Base-by-base conservation (phyloP, 2,329 filamentous ascomycete genomes). In the Shiraia bambusicola region DNA sequence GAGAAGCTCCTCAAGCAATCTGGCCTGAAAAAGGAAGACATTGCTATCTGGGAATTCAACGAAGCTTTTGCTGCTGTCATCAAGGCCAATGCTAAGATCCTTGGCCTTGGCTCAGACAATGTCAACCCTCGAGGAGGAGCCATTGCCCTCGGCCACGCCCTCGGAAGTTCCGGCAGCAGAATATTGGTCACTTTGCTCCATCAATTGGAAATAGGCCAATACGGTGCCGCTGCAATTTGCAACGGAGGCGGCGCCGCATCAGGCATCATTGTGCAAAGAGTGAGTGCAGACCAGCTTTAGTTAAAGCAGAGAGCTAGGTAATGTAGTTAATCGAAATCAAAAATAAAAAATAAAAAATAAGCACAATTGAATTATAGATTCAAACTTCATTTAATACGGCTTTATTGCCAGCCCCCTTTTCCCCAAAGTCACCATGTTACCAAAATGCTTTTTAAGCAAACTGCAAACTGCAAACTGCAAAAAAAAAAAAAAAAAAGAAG, bases 1-100 rank as follows among this genome's bases (percentile, higher is more conserved):
- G 90, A 92, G 3, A 82, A 96, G 58, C 91, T 91, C 9, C 77
- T 98, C 36, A 81, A 90, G 70, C 81, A 91, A 42, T 93, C 93
- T 1, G 91, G 92, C 9, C 91, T 98, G 54, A 88, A 82, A 52
- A 89, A 91, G 71, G 86, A 94, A 33, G 87, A 97, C 69, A 89
- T 98, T 32, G 84, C 92, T 4, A 75, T 96, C 15, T 97, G 93
- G 92, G 93, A 97, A 69, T 95, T 98, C 71, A 98, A 98, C 69
- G 93, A 98, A 73, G 93, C 93, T 0, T 98, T 98, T 66, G 92
- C 93, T 19, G 88, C 88, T 4, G 91, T 96, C 22, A 93, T 96
- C 69, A 90, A 93, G 66, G 91, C 92, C 29, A 96, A 97, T 64
- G 86, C 88, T 61, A 91, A 95, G 84, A 90, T 94, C 49, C 80